Evolutionary conservation across 345 rosid genomes (phyloP).

Genomic region (Combretum micranthum): DNA sequence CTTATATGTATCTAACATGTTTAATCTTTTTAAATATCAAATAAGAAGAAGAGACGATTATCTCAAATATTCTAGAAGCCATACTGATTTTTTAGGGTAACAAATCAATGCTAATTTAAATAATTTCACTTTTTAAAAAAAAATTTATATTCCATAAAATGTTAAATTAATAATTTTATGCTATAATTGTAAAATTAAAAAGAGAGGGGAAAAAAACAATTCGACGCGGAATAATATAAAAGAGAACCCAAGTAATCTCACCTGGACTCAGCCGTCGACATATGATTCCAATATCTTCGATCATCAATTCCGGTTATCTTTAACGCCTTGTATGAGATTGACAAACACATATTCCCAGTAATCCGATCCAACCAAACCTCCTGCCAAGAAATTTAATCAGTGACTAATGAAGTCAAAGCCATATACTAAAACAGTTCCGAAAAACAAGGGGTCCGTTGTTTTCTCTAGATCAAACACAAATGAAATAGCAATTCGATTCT

Average conservation of each 20-base stretch:
- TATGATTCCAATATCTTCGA: conserved; percentile 81
- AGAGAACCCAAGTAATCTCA: conserved; percentile 3
- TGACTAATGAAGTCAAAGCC: neutral
- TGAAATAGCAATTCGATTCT: neutral
- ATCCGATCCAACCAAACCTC: conserved; percentile 74
- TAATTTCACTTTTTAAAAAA: too few relatives aligned
- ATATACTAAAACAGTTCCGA: neutral
- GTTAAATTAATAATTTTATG: too few relatives aligned
- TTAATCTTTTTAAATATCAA: too few relatives aligned
- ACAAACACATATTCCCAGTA: conserved; percentile 61
- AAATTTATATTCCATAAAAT: too few relatives aligned
- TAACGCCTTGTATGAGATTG: conserved; percentile 66
- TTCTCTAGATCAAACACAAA: neutral
- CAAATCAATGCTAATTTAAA: too few relatives aligned
- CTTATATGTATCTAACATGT: too few relatives aligned
- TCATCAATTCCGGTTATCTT: conserved; percentile 86
- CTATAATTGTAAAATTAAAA: too few relatives aligned
- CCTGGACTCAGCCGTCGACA: conserved; percentile 86
- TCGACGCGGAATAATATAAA: neutral
- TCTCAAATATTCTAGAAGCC: too few relatives aligned
- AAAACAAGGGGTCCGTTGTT: neutral
- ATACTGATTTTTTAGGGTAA: too few relatives aligned
- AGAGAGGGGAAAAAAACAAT: neutral
- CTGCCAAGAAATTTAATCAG: conserved; percentile 21
- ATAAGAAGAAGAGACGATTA: too few relatives aligned